Base-by-base conservation (phyloP, 2,329 filamentous ascomycete genomes). In the Cladosporium colombiae region DNA sequence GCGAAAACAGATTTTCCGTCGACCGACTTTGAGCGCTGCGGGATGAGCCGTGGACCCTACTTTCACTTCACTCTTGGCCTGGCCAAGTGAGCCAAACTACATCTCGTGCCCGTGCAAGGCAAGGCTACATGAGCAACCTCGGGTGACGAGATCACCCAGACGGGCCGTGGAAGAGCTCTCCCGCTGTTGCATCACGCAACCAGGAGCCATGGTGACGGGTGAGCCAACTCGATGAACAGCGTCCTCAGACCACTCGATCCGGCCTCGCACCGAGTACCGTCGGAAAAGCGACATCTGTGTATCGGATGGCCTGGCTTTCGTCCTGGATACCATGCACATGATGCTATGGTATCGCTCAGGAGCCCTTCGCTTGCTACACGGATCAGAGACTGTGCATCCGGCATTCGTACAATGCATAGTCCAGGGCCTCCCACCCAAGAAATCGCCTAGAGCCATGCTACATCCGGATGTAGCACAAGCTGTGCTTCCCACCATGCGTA, bases 1-100 rank as follows among this genome's bases (percentile, higher is more conserved):
- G 56, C 37, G 56, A 29, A 23, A 27, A 13, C 23, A 46, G 56
- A 59, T 59, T 59, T 59, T 59, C 56, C 56, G 56, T 5, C 5
- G 16, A 31, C 56, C 56, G 56, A 46, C 56, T 35, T 37, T 29
- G 40, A 13, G n/a, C 40, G 40, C n/a, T n/a, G 11, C 33, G 35
- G 56, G 21, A 18, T 40, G 35, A 29, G 33, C 56, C 56, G 56
- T 57, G 13, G 31, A 55, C 52, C 52, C 52, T 46, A 46, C 40
- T 33, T 55, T 27, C 55, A 57, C 55, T 40, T 57, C 55, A 57
- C 55, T 56, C 29, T 53, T 18, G 5, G 5, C 11, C 11, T 53
- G 49, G 49, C 40, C 40, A 27, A 11, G 49, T 13, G 1, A 11
- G 31, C 2, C 46, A 11, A 31, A 14, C 27, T 7, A n/a, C 21